Evolutionary conservation across 768 basidiomycete genomes (phyloP), one percentile per base, ranked within the genome.

Genomic region (Termitomyces sp.): DNA sequence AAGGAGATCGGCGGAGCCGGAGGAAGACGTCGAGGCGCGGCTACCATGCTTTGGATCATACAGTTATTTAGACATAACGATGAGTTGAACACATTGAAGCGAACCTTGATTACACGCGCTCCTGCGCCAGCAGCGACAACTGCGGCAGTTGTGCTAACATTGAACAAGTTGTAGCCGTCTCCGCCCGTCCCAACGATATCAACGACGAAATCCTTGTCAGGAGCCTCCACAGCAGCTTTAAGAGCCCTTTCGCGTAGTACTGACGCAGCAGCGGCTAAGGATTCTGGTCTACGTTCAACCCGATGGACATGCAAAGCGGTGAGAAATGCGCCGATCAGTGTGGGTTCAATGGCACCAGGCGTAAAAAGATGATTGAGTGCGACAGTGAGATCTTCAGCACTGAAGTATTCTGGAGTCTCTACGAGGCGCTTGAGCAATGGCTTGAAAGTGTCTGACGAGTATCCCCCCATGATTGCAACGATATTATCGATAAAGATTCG

Each of bases 51-150:
- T 72, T 38, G 56, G 57, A 62, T 47, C 11, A 25, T 12, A 42
- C 36, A 58, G 25, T 31, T 17, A 57, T 38, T n/a, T 61, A 17
- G 56, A 60, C 37, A 32, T 45, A 42, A 5, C 4, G 17, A 45
- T 56, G 48, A 32, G 20, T 47, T 34, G 34, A 12, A 55, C 51
- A 50, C 61, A 25, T 20, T 31, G 37, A 5, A 59, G 29, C 58
- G 25, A 68, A 92, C 95, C 82, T 98, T 98, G 72, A 94, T 86
- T 2, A 98, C 94, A 42, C 94, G 82, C 0, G 92, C 92, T 5
- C 96, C 96, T 3, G 95, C 92, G 11, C 96, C 96, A 20, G 95
- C 94, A 42, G 95, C 96, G 25, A 98, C 92, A 62, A 99, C 83
- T 0, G 85, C 95, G 3, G 96, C 96, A 1, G 93, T 89, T 1